Conservation (phyloP, 1,139 yeast species). For the Spathaspora jeffriesii region DNA sequence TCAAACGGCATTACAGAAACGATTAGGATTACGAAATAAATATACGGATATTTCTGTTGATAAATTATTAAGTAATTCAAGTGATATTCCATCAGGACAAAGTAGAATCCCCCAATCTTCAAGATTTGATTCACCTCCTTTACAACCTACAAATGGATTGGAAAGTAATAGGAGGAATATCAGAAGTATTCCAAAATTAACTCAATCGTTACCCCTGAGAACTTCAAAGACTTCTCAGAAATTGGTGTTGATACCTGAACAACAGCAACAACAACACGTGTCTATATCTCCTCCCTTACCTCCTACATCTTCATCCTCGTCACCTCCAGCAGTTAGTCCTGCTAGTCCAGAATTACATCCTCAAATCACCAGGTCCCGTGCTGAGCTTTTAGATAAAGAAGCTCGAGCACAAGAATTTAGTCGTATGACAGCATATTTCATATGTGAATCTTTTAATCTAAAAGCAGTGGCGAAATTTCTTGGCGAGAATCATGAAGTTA, state of each 20-base stretch:
- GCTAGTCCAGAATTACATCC: slow-evolving; percentile 24
- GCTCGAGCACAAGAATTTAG: slow-evolving; percentile 70
- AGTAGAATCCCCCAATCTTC: slow-evolving; percentile 35
- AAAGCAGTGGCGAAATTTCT: slow-evolving; percentile 65
- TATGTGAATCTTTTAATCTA: slow-evolving; percentile 79
- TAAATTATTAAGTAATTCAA: slow-evolving; percentile 67
- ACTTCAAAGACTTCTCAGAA: slow-evolving; percentile 86
- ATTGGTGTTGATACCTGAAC: slow-evolving; percentile 83
- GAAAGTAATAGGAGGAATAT: slow-evolving; percentile 22
- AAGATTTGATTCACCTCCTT: slow-evolving; percentile 22
- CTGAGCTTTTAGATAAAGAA: slow-evolving; percentile 71
- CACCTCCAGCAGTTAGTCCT: slow-evolving; percentile 13
- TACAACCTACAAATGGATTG: slow-evolving; percentile 15
- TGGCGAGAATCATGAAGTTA: slow-evolving; percentile 70
- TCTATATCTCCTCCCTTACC: slow-evolving; percentile 5
- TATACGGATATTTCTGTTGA: slow-evolving; percentile 76
- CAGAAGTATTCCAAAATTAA: slow-evolving; percentile 54
- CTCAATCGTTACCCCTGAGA: slow-evolving; percentile 77
- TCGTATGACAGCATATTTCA: slow-evolving; percentile 87
- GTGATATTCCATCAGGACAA: slow-evolving; percentile 86
- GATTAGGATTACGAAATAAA: slow-evolving; percentile 36
- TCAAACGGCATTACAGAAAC: slow-evolving; percentile 24
- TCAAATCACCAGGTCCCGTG: slow-evolving; percentile 55
- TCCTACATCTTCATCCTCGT: slow-evolving; percentile 3
- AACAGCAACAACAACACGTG: slow-evolving; percentile 14